Evolutionary conservation across 1,139 yeast genomes (phyloP).

Genomic region (Lipomyces yarrowii): DNA sequence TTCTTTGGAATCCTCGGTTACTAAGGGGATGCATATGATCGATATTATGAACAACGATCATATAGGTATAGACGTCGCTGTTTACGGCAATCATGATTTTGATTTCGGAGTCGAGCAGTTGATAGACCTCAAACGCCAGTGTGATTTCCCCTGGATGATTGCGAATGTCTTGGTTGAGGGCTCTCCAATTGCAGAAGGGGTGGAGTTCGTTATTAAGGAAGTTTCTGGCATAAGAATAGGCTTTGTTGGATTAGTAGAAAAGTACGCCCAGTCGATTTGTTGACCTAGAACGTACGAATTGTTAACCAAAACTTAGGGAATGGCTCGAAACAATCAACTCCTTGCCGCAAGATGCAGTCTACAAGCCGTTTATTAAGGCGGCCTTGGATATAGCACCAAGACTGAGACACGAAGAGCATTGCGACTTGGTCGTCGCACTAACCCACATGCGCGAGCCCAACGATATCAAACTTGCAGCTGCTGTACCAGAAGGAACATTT

Average conservation of each 20-base stretch:
- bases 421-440: conserved; percentile 32
- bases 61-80: conserved; percentile 31
- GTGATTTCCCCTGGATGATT: conserved; percentile 33
- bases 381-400: conserved; percentile 14
- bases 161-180: conserved; percentile 27
- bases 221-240: conserved; percentile 25
- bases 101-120: conserved; percentile 33
- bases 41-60: conserved; percentile 19
- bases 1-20: conserved; percentile 31
- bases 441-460: conserved; percentile 34
- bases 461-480: conserved; percentile 27
- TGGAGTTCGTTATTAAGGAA: conserved; percentile 18
- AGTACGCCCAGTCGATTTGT: conserved; percentile 6
- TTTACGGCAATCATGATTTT: conserved; percentile 33
- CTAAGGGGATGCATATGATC: conserved; percentile 31
- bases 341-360: conserved; percentile 24
- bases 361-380: conserved; percentile 21
- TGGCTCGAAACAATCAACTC: conserved; percentile 32
- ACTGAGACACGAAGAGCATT: conserved; percentile 26
- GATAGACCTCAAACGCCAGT: conserved; percentile 12
- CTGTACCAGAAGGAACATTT: conserved; percentile 28
- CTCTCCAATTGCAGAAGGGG: conserved; percentile 28
- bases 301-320: conserved; percentile 16
- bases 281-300: neutral
- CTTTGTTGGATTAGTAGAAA: conserved; percentile 30